phyloP scores from a whole-genome alignment of 352 stramenopile genomes.

The Phytophthora cactorum region DNA sequence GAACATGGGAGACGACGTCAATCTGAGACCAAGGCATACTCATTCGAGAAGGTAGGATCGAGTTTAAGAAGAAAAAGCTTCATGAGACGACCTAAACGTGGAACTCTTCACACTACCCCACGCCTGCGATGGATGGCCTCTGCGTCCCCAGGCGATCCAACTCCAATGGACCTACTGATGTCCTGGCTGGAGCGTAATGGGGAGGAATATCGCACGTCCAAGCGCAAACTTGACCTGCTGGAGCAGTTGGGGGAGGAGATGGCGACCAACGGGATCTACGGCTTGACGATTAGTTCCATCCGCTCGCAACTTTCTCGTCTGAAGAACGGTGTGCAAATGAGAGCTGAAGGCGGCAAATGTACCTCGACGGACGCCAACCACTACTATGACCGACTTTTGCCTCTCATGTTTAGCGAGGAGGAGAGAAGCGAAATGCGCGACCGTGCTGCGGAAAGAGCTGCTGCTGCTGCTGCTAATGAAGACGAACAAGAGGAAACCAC shows the following conservation, averaged over 20 bases:
- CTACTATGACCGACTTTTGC: constrained; percentile 25
- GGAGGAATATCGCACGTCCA: constrained; percentile 15
- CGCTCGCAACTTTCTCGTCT: constrained; percentile 20
- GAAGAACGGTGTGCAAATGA: constrained; percentile 16
- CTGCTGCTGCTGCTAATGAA: neutral
- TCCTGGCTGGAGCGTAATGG: constrained; percentile 23
- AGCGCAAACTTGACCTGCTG: constrained; percentile 16
- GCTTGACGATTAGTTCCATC: constrained; percentile 14
- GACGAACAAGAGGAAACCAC: neutral
- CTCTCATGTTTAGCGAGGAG: constrained; percentile 16
- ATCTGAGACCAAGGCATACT: neutral
- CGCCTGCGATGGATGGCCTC: constrained; percentile 17
- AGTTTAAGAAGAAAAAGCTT: neutral
- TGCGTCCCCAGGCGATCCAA: neutral
- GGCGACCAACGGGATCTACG: constrained; percentile 23
- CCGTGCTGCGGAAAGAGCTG: neutral
- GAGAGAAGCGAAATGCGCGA: constrained; percentile 20
- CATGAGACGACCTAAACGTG: constrained; percentile 4
- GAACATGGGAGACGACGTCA: neutral
- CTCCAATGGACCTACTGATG: constrained; percentile 21
- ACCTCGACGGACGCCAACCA: constrained; percentile 10
- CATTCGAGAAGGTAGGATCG: neutral
- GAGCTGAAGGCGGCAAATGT: constrained; percentile 16
- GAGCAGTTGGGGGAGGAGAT: constrained; percentile 24
- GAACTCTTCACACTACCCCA: neutral